These are phyloP conservation scores for Sphagnum contortum DNA, from an alignment of 225 moss, liverwort and hornwort genomes.

Conservation along the genomic window DNA sequence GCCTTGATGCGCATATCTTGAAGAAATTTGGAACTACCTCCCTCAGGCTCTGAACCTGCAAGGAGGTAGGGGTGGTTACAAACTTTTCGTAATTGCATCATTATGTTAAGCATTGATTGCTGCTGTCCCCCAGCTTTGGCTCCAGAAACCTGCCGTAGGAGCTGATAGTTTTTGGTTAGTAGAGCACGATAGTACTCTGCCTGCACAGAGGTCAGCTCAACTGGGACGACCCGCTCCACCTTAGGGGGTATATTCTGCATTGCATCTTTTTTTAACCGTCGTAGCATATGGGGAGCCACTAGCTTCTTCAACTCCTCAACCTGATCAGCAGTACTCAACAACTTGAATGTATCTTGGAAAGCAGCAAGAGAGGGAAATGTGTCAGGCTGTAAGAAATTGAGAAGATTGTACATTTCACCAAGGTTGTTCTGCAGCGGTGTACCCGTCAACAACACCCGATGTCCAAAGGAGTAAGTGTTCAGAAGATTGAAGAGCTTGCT, in stretches of 20 bases:
- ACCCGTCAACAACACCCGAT: constrained; percentile 65
- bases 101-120: constrained; percentile 59
- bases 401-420: constrained; percentile 62
- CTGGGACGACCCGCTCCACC: constrained; percentile 55
- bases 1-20: constrained; percentile 85
- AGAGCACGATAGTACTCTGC: constrained; percentile 71
- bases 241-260: constrained; percentile 56
- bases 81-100: constrained; percentile 78
- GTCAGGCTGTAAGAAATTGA: constrained; percentile 73
- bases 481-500: constrained; percentile 61
- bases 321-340: constrained; percentile 48
- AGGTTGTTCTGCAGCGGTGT: constrained; percentile 55
- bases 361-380: constrained; percentile 56
- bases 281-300: constrained; percentile 76
- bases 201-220: constrained; percentile 70
- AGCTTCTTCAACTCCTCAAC: constrained; percentile 71
- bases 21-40: constrained; percentile 45
- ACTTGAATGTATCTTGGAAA: constrained; percentile 61
- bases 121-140: constrained; percentile 35
- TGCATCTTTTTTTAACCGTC: constrained; percentile 70
- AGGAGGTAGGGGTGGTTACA: constrained; percentile 91
- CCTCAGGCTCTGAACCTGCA: constrained; percentile 48
- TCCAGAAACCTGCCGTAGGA: constrained; percentile 40
- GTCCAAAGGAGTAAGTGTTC: constrained; percentile 48
- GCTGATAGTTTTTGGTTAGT: constrained; percentile 66